Evolutionary conservation across 768 basidiomycete genomes (phyloP), one percentile per base, ranked within the genome.

Genomic region (Lentinus brumalis): DNA sequence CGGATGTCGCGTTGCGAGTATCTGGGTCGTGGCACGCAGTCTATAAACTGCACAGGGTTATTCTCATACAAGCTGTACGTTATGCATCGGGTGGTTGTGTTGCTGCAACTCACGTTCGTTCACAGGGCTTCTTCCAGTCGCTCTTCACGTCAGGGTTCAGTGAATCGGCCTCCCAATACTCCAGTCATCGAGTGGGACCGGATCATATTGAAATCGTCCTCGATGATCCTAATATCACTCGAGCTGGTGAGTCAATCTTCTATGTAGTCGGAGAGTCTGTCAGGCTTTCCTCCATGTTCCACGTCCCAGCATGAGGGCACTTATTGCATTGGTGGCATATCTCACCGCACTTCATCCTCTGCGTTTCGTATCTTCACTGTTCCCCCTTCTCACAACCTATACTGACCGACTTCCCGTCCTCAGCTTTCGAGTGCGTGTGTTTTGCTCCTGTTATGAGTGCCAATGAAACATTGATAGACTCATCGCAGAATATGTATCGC

Each of bases 181-280:
- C 62, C 39, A 62, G 61, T 57, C 55, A 61, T 64, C 58, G 61
- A 51, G 50, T n/a, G 16, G 66, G 75, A 32, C 69, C 78, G 3
- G 84, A 87, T 54, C 82, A 87, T 61, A 83, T 96, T 52, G 79
- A 86, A 63, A 77, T 96, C 46, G 78, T 80, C 47, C 89, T 95
- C 63, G 88, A 94, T 69, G 94, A 96, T 70, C 83, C 78, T 15
- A 96, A 96, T 69, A 96, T 96, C 70, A 93, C 93, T 8, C 81
- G 94, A 66, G 84, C 92, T 71, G 91, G 91, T 92, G 44, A 67
- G 86, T 78, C 44, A 15, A 18, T 32, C 44, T 32, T 12, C 63
- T 21, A 49, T 49, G 21, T 26, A 30, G 21, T 11, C 18, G 21
- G 26, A 49, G 21, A 49, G 21, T 9, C 2, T 21, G 16, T 16